Conservation (phyloP, 164 flowering plant species). For the Brasenia schreberi region DNA sequence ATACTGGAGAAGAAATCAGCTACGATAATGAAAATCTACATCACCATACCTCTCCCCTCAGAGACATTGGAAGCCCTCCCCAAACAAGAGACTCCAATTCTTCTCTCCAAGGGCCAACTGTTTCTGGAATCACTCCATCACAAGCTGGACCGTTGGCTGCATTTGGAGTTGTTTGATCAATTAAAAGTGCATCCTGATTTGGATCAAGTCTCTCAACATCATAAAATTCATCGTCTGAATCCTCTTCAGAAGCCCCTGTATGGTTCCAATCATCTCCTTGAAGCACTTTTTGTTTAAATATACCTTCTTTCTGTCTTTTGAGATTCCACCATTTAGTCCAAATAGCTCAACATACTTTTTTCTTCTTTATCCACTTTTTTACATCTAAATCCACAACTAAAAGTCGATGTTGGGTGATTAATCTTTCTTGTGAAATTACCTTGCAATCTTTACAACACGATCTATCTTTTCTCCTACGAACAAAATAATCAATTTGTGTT, state of each 20-base stretch:
- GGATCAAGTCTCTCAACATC: conserved; percentile 79
- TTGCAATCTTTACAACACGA: no score
- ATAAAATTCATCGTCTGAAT: conserved; percentile 89
- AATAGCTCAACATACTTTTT: no score
- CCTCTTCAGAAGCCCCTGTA: conserved; percentile 24
- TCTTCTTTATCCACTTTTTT: no score
- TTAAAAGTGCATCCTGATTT: conserved; percentile 34
- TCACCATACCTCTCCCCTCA: conserved; percentile 79
- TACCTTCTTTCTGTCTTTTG: no score
- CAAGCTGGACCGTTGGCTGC: conserved; percentile 9
- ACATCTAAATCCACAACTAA: no score
- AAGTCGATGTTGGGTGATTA: no score
- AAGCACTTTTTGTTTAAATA: no score
- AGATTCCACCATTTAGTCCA: no score
- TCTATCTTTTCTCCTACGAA: no score
- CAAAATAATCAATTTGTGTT: no score
- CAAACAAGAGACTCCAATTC: conserved; percentile 84
- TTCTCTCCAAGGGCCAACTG: conserved; percentile 59
- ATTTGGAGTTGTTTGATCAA: conserved; percentile 22
- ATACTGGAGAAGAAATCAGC: neutral
- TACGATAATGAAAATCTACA: neutral
- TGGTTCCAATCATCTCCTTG: no score
- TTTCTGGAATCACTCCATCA: conserved; percentile 21
- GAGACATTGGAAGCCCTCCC: conserved; percentile 95
- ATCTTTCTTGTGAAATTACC: no score